Evolutionary conservation across 257 asterid genomes (phyloP), one percentile per base, ranked within the genome.

Genomic region (Solanum sejunctum): DNA sequence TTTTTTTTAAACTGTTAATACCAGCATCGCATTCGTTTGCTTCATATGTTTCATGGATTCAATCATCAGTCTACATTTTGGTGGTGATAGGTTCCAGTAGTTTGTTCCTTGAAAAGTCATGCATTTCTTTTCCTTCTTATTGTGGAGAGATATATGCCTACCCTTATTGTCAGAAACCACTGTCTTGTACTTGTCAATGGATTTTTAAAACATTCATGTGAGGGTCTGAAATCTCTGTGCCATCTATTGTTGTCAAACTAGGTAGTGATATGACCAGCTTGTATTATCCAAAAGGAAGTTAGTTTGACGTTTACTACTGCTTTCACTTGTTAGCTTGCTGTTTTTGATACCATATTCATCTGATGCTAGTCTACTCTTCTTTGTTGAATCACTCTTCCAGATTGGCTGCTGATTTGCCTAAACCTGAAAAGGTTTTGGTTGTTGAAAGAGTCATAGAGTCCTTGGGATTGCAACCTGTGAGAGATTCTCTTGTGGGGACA

Each of bases 401-500:
- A 85, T 91, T 96, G 71, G 88, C 93, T 12, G 94, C 92, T 56
- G 97, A 93, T 81, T 94, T 94, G 32, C 88, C 87, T 52, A 94
- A 93, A 83, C 93, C 95, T 49, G 99, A 97, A 89, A 95, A 89
- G 87, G 99, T 97, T 54, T 90, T 97, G 72, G 93, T 97, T 17
- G 96, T 97, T 47, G 98, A 97, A 85, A 89, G 99, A 90, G 98
- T 95, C 52, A 97, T 97, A 0, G 98, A 97, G 90, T 88, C 98
- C 63, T 80, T 97, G 84, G 99, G 98, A 51, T 90, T 97, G 94
- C 99, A 97, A 92, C 81, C 88, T 49, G 94, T 97, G 61, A 88
- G 99, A 86, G 98, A 95, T 88, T 97, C 99, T n/a, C 32, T 97
- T 23, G 99, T 97, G 13, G 99, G 99, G 89, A 95, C 98, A 17